Percentiles rank a stretch among this genome's conserved stretches.
Evolutionary conservation across 352 stramenopile species (phyloP).

Genomic region (Achlya hypogyna): DNA sequence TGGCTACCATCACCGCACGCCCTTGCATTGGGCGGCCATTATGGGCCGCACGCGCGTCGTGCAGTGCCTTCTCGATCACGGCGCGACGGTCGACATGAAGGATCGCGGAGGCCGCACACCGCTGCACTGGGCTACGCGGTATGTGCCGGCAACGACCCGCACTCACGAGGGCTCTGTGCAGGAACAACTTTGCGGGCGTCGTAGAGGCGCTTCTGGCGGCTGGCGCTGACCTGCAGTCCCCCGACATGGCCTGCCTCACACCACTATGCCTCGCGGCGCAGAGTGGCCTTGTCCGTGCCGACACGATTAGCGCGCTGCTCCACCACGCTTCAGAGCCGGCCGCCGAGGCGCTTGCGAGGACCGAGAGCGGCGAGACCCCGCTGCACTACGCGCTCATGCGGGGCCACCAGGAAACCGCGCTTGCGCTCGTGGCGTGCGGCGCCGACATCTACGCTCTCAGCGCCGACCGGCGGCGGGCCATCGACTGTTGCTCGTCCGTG

Average conservation of each 20-base stretch:
- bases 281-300: conserved; percentile 36
- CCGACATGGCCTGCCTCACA: conserved; percentile 58
- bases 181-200: conserved; percentile 1
- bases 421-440: conserved; percentile 50
- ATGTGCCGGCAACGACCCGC: conserved; percentile 13
- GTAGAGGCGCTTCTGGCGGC: conserved; percentile 56
- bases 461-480: conserved; percentile 63
- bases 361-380: conserved; percentile 54
- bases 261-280: conserved; percentile 29
- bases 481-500: conserved; percentile 81
- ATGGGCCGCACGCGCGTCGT: conserved; percentile 38
- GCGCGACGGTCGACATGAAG: conserved; percentile 64
- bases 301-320: conserved; percentile 47
- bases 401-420: conserved; percentile 49
- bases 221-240: conserved; percentile 56
- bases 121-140: conserved; percentile 67
- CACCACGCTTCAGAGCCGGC: neutral
- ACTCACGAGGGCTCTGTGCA: neutral
- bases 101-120: conserved; percentile 53
- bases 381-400: conserved; percentile 67
- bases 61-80: conserved; percentile 39
- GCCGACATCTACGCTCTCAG: conserved; percentile 61
- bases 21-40: conserved; percentile 62
- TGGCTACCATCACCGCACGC: conserved; percentile 56
- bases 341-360: neutral